These are phyloP conservation scores for Fusarium sp. DNA, from an alignment of 2,329 filamentous ascomycete species.

Conservation along the genomic window DNA sequence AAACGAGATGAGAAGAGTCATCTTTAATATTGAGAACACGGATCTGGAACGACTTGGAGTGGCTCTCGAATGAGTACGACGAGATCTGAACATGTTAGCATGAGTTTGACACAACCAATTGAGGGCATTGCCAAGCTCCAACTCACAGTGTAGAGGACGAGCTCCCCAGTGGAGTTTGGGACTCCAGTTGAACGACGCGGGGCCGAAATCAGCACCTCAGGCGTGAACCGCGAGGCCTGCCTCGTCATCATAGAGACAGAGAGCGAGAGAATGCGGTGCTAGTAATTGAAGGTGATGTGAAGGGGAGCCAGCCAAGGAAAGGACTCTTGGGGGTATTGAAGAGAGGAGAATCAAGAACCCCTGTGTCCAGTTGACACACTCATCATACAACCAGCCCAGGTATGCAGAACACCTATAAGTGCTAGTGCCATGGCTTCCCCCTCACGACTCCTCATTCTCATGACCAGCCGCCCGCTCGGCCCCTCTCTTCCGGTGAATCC, in stretches of 20 bases:
- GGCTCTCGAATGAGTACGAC: slow-evolving; percentile 81
- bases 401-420: not conserved
- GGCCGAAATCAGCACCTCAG: slow-evolving; percentile 79
- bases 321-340: not conserved
- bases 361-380: slow-evolving; percentile 24
- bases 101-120: not conserved
- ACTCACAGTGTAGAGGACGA: slow-evolving; percentile 70
- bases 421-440: slow-evolving; percentile 7
- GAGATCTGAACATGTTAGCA: slow-evolving; percentile 58
- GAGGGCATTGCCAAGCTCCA: not conserved
- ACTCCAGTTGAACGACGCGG: slow-evolving; percentile 75
- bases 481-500: slow-evolving; percentile 34
- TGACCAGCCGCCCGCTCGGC: slow-evolving; percentile 27
- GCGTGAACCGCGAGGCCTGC: slow-evolving; percentile 75
- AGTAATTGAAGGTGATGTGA: not conserved
- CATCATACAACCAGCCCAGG: slow-evolving; percentile 22
- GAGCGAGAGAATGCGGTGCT: not conserved
- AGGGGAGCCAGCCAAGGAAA: not conserved
- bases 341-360: slow-evolving; percentile 13
- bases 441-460: slow-evolving; percentile 27
- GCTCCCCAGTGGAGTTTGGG: slow-evolving; percentile 73
- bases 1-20: slow-evolving; percentile 72
- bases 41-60: slow-evolving; percentile 74
- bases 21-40: slow-evolving; percentile 75
- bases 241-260: slow-evolving; percentile 68